A percentile compares a stretch with the other conserved stretches of the same genome.
Conservation (phyloP, 805 yeast genomes). For the Candida coleopterorum region DNA sequence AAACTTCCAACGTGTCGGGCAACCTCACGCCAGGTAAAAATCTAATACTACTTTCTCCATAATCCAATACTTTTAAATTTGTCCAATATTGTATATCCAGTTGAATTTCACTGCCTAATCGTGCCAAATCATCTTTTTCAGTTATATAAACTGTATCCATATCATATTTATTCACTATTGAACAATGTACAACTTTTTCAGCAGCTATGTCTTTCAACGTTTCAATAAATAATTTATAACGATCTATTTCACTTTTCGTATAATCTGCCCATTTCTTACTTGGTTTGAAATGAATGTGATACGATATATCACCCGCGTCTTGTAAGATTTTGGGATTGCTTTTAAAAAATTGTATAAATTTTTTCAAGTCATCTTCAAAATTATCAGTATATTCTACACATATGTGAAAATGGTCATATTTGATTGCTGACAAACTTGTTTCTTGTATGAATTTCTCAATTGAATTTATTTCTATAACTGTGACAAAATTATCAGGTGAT, state of each 20-base stretch:
- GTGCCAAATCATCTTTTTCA: slow-evolving; percentile 27
- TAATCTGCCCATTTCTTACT: slow-evolving; percentile 29
- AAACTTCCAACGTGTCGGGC: slow-evolving; percentile 32
- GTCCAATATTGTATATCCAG: slow-evolving; percentile 32
- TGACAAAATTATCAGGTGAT: slow-evolving; percentile 13
- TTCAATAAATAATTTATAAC: slow-evolving; percentile 22
- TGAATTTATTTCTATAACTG: slow-evolving; percentile 18
- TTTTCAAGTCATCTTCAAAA: slow-evolving; percentile 21
- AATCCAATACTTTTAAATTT: slow-evolving; percentile 30
- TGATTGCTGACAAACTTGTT: slow-evolving; percentile 10
- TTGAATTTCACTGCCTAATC: slow-evolving; percentile 33
- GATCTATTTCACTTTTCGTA: slow-evolving; percentile 17
- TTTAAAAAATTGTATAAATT: slow-evolving; percentile 18
- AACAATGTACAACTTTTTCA: slow-evolving; percentile 31
- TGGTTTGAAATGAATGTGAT: slow-evolving; percentile 32
- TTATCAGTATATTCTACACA: slow-evolving; percentile 29
- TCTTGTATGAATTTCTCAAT: slow-evolving; percentile 11
- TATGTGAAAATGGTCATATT: slow-evolving; percentile 21
- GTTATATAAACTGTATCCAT: slow-evolving; percentile 29
- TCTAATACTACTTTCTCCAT: slow-evolving; percentile 32
- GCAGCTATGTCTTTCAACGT: slow-evolving; percentile 19
- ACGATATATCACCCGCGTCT: slow-evolving; percentile 20
- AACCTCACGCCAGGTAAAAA: slow-evolving; percentile 36
- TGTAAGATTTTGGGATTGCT: slow-evolving; percentile 13
- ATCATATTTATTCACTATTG: slow-evolving; percentile 35